A percentile compares a stretch with the other conserved stretches of the same genome.
These are phyloP conservation scores for Wickerhamiella parazyma DNA, from an alignment of 805 yeast species.

Conservation along the genomic window DNA sequence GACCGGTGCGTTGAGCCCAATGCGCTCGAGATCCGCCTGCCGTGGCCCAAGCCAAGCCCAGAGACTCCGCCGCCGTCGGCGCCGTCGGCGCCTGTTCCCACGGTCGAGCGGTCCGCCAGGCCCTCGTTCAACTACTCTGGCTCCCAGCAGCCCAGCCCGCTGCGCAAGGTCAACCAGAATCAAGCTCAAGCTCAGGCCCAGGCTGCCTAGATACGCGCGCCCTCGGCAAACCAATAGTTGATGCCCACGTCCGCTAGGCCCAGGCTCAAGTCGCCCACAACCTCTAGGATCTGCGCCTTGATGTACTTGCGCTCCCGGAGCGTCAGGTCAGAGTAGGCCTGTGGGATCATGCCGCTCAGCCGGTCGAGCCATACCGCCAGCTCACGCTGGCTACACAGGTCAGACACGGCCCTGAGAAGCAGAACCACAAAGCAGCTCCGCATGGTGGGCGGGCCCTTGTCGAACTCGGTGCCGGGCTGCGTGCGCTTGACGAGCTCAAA, in stretches of 20 bases:
- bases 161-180: not conserved
- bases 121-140: constrained; percentile 1
- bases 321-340: constrained; percentile 16
- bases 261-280: constrained; percentile 15
- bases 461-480: constrained; percentile 26
- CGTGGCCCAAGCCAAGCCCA: constrained; percentile 24
- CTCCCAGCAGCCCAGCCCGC: not conserved
- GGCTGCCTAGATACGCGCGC: constrained; percentile 6
- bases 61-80: not conserved
- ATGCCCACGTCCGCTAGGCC: constrained; percentile 23
- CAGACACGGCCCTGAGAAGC: constrained; percentile 40
- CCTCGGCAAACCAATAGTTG: constrained; percentile 21
- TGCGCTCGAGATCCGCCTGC: constrained; percentile 71
- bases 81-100: not conserved
- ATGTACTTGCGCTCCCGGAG: constrained; percentile 15
- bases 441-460: constrained; percentile 22
- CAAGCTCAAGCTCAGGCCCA: too few species aligned
- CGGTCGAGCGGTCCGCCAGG: not conserved
- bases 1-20: constrained; percentile 92
- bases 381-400: constrained; percentile 30
- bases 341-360: constrained; percentile 25
- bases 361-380: constrained; percentile 37
- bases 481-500: constrained; percentile 25
- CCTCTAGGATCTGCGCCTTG: constrained; percentile 14
- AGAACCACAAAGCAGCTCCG: constrained; percentile 38